Base-by-base conservation (phyloP, 805 yeast genomes). In the Candida pseudofarinosa region DNA sequence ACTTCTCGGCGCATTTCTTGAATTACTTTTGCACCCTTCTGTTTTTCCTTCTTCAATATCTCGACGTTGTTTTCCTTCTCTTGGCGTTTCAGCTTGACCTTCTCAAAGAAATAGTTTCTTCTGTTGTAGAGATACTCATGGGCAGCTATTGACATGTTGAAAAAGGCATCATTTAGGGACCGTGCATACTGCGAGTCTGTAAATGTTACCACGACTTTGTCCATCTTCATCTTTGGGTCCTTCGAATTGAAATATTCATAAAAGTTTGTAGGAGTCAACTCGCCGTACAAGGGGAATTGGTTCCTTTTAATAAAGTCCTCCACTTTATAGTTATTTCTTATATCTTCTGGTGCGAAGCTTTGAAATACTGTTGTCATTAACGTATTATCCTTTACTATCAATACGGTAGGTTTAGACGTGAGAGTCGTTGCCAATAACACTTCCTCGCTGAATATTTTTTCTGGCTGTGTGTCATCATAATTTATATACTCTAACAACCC, bases 331-430 rank as follows among this genome's bases (percentile, higher is more conserved):
- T 60, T 60, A 48, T 77, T 72, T 48, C 93, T 71, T 43, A 76
- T 72, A 50, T 84, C 87, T 38, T 78, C 79, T 4, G 88, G 76
- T 0, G 82, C 80, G 60, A 77, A 80, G 43, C 78, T 80, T 50
- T 77, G 85, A 49, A 60, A 82, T 4, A 81, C 73, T 3, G 66
- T 63, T 0, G 86, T 73, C 26, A 75, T 54, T 42, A 77, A 55
- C 12, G 79, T 65, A 41, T 76, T 74, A 41, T 83, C 83, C 50
- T 77, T 82, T 58, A 82, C 76, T 17, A 83, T 65, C 23, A 80
- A 61, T 15, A 85, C 52, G 13, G 86, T 79, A 2, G 95, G 95
- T 30, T 68, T 67, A 5, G 82, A 70, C 0, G 88, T 71, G 19
- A 80, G 57, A 1, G 83, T 69, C 19, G 78, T 74, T 18, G 84